Percentiles rank a stretch among this genome's conserved stretches.
Conservation (phyloP, 495 filamentous ascomycete genomes). For the Aspergillus diversus region DNA sequence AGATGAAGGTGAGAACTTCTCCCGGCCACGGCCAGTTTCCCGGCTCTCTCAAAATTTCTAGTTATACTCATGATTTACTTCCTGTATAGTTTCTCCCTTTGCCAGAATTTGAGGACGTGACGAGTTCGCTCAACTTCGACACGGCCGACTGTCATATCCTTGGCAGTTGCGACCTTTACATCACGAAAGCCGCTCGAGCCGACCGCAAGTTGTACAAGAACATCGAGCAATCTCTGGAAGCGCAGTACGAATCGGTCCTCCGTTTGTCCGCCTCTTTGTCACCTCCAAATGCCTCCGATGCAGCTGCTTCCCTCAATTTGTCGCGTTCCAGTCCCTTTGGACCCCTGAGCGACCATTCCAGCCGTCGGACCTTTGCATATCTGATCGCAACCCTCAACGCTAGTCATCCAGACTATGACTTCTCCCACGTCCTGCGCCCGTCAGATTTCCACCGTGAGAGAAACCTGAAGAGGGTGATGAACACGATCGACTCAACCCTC, state of each 20-base stretch:
- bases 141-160: conserved; percentile 87
- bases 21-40: neutral
- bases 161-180: conserved; percentile 94
- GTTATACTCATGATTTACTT: neutral
- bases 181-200: conserved; percentile 88
- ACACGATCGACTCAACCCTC: conserved; percentile 79
- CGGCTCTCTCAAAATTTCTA: neutral
- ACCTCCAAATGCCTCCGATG: conserved; percentile 65
- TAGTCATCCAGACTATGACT: conserved; percentile 96
- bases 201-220: conserved; percentile 97
- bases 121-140: conserved; percentile 88
- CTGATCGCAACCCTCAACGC: conserved; percentile 97
- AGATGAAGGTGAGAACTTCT: conserved; percentile 32
- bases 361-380: conserved; percentile 91
- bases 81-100: conserved; percentile 80
- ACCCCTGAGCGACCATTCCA: conserved; percentile 79
- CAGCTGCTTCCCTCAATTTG: conserved; percentile 65
- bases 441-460: conserved; percentile 84
- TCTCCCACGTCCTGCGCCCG: conserved; percentile 85
- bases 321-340: conserved; percentile 90
- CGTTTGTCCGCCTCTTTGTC: conserved; percentile 81
- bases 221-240: conserved; percentile 85
- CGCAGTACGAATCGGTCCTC: conserved; percentile 84
- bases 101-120: conserved; percentile 83
- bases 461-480: conserved; percentile 75